A percentile compares a stretch with the other conserved stretches of the same genome.
Conservation (phyloP, 2,329 filamentous ascomycete species). For the Ascochyta clinopodiicola region DNA sequence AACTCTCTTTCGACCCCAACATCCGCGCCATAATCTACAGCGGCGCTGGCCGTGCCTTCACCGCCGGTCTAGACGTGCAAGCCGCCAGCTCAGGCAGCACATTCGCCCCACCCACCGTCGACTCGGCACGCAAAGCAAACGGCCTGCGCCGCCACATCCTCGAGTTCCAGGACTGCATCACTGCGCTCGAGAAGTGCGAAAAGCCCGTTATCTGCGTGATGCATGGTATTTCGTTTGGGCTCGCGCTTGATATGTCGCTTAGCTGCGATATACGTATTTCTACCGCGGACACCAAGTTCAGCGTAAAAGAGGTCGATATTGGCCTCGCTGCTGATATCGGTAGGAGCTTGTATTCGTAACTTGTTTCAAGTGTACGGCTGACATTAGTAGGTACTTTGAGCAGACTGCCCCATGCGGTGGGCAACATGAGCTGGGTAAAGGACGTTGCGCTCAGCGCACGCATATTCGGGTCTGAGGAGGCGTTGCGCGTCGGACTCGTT, state of each 20-base stretch:
- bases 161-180: constrained; percentile 82
- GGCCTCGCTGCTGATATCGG: constrained; percentile 82
- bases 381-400: background rate
- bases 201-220: constrained; percentile 63
- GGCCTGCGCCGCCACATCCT: constrained; percentile 69
- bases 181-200: constrained; percentile 80
- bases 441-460: constrained; percentile 77
- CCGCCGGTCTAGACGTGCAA: constrained; percentile 81
- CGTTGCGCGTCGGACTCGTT: constrained; percentile 72
- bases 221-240: constrained; percentile 46
- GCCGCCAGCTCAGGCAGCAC: constrained; percentile 65
- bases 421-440: constrained; percentile 77
- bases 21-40: constrained; percentile 81
- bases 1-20: constrained; percentile 73
- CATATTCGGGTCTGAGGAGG: constrained; percentile 72
- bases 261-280: constrained; percentile 75
- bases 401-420: constrained; percentile 74
- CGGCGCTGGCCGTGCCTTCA: constrained; percentile 84
- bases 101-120: constrained; percentile 49
- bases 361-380: background rate
- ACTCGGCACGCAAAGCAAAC: constrained; percentile 66
- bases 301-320: constrained; percentile 84
- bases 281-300: constrained; percentile 65
- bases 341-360: constrained; percentile 62
- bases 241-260: constrained; percentile 61